Evolutionary conservation across 2,329 filamentous ascomycete genomes (phyloP).

Genomic region (Aureobasidium musti): DNA sequence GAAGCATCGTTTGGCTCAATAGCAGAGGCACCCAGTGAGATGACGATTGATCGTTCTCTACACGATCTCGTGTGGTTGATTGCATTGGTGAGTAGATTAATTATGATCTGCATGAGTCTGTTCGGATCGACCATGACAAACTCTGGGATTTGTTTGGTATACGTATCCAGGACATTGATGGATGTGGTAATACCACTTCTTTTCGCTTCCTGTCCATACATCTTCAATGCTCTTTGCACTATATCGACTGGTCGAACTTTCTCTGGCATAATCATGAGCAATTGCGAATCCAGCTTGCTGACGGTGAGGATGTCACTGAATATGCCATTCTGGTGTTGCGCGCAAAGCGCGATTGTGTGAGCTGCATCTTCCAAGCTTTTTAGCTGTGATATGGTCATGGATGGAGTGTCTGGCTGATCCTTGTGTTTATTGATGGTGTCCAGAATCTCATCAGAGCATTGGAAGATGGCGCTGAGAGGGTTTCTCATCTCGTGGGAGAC

Average conservation of each 20-base stretch:
- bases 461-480: constrained; percentile 38
- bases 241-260: constrained; percentile 30
- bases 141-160: constrained; percentile 1
- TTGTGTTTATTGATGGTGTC: not conserved
- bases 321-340: constrained; percentile 44
- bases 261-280: constrained; percentile 30
- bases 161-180: not conserved
- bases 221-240: constrained; percentile 33
- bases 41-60: constrained; percentile 15
- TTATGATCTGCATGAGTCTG: constrained; percentile 39
- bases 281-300: constrained; percentile 36
- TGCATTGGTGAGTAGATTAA: constrained; percentile 39
- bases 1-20: not conserved
- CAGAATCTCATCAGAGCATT: constrained; percentile 42
- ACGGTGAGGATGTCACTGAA: constrained; percentile 52
- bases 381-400: constrained; percentile 35
- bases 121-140: constrained; percentile 38
- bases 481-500: constrained; percentile 42
- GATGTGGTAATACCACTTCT: constrained; percentile 28
- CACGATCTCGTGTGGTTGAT: constrained; percentile 34
- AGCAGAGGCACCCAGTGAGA: constrained; percentile 17
- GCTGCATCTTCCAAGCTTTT: constrained; percentile 33
- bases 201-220: constrained; percentile 33
- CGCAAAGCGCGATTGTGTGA: constrained; percentile 39
- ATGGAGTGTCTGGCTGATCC: not conserved